Base-by-base conservation (phyloP, 176 grass and related monocot genomes). In the Sorghum bicolor region DNA sequence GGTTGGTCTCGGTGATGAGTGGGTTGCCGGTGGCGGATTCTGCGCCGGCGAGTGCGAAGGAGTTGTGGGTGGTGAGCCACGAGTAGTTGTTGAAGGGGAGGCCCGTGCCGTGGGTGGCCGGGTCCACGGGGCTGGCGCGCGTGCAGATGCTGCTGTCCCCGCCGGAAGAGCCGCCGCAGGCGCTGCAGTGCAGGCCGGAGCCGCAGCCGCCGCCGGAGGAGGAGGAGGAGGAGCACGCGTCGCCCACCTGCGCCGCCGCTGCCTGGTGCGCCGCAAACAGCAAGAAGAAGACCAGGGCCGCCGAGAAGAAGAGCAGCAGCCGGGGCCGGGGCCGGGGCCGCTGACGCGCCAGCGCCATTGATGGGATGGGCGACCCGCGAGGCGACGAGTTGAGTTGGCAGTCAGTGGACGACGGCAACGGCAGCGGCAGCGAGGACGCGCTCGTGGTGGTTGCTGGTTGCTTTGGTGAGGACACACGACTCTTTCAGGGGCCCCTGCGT, bases 1-100 rank as follows among this genome's bases (percentile, higher is more conserved):
- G 96, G 76, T 98, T 98, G 73, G 87, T 80, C 36, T 43, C 74
- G 25, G 88, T 2, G 81, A 95, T 0, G 76, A 91, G 29, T 5
- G 67, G 0, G 8, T 31, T 1, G 22, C 95, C 92, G 61, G 86
- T 93, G 80, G 78, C 84, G 69, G 92, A 93, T 26, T 0, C 9
- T 70, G 86, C 67, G 63, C 89, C 91, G 64, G 19, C 8, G 64
- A 91, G 79, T 13, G 96, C 93, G 90, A 25, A 98, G 0, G 96
- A 98, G 87, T 98, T 98, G 82, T 98, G 95, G 17, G 95, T 98
- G 24, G 95, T 98, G 37, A 98, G 91, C 95, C 95, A 98, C 5
- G 92, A 90, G 89, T 93, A 98, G 84, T 79, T 84, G 82, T 93
- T 98, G 87, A 98, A 98, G 41, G 89, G 86, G 19, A 98, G 75